These are phyloP conservation scores for Hypsizygus marmoreus DNA, from an alignment of 768 basidiomycete species.

Conservation along the genomic window DNA sequence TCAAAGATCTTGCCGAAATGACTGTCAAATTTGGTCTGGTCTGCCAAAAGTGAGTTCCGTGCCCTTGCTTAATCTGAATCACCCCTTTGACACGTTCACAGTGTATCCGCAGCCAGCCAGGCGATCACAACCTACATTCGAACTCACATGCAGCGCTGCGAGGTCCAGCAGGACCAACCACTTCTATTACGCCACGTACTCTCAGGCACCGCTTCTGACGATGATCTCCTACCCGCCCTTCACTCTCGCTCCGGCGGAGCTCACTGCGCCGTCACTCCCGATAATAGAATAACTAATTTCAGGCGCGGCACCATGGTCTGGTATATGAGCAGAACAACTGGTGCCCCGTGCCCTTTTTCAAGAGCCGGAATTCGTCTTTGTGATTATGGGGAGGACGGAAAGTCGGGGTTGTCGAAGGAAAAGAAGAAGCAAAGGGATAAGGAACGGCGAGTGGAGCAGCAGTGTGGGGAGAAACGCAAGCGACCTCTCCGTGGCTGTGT, in stretches of 20 bases:
- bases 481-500: constrained; percentile 39
- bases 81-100: constrained; percentile 27
- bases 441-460: constrained; percentile 27
- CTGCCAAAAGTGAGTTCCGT: constrained; percentile 66
- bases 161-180: constrained; percentile 69
- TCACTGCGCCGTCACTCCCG: constrained; percentile 39
- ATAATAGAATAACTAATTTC: constrained; percentile 66
- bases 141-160: constrained; percentile 70
- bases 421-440: constrained; percentile 29
- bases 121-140: constrained; percentile 85
- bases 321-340: constrained; percentile 77
- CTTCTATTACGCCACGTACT: constrained; percentile 72
- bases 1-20: constrained; percentile 82
- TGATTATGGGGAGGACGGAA: constrained; percentile 61
- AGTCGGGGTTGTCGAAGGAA: constrained; percentile 27
- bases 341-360: constrained; percentile 75
- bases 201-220: constrained; percentile 72
- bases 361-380: constrained; percentile 72
- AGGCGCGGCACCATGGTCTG: constrained; percentile 79
- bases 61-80: constrained; percentile 6
- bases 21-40: constrained; percentile 62
- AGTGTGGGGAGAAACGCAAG: constrained; percentile 47
- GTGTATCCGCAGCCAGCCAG: constrained; percentile 77
- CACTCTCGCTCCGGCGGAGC: constrained; percentile 73
- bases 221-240: constrained; percentile 72